Conservation (phyloP, 352 stramenopile species). For the Pythium dissimile region DNA sequence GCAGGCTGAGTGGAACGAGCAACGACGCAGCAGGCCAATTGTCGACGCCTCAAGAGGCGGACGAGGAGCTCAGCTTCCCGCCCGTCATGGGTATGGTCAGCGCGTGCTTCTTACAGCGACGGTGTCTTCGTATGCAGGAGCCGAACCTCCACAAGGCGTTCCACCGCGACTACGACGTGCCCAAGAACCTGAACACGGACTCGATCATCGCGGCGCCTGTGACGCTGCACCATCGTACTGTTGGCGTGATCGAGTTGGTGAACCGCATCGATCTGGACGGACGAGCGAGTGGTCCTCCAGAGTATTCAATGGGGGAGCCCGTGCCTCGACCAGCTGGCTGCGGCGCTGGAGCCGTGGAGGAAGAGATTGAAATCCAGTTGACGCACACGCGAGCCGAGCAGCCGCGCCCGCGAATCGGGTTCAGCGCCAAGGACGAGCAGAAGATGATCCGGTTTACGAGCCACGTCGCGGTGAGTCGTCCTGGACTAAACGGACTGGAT, state of each 20-base stretch:
- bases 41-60: background rate
- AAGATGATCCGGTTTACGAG: constrained; percentile 63
- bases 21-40: background rate
- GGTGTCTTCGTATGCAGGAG: constrained; percentile 61
- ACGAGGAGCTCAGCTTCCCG: constrained; percentile 29
- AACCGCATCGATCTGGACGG: constrained; percentile 42
- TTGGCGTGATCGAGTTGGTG: constrained; percentile 60
- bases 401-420: constrained; percentile 25
- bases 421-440: constrained; percentile 61
- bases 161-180: constrained; percentile 55
- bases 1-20: constrained; percentile 3
- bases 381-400: constrained; percentile 28
- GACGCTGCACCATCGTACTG: constrained; percentile 45
- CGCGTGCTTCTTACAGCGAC: constrained; percentile 47
- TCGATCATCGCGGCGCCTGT: constrained; percentile 58
- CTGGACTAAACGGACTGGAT: background rate
- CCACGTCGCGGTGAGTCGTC: constrained; percentile 34
- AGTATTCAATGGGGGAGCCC: background rate
- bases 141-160: constrained; percentile 45
- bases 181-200: constrained; percentile 44
- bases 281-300: background rate
- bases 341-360: background rate
- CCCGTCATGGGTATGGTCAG: constrained; percentile 59
- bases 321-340: background rate
- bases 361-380: constrained; percentile 40